A percentile compares a stretch with the other conserved stretches of the same genome.
Evolutionary conservation across 2,329 filamentous ascomycete species (phyloP).

Genomic region (Myrmaecium sp.): DNA sequence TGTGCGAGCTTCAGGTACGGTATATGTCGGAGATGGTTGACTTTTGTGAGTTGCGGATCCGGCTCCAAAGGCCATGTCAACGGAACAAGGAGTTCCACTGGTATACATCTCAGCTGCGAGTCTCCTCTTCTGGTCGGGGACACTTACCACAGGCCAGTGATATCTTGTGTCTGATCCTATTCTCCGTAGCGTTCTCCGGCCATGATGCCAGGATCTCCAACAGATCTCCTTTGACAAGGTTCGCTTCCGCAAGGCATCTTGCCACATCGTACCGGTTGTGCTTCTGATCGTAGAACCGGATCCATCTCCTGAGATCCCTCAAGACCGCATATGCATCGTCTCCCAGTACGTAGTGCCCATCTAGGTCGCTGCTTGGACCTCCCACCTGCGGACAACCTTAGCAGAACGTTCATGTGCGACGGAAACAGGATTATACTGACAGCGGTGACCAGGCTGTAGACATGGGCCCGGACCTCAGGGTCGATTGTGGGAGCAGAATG

Average conservation of each 20-base stretch:
- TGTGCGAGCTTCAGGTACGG: conserved; percentile 81
- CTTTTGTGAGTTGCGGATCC: conserved; percentile 63
- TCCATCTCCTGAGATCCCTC: conserved; percentile 87
- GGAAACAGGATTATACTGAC: conserved; percentile 34
- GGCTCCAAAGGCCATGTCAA: conserved; percentile 87
- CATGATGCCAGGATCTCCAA: conserved; percentile 75
- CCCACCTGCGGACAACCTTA: conserved; percentile 46
- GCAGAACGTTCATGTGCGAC: too few relatives aligned
- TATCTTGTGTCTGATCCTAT: conserved; percentile 60
- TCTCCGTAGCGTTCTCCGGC: conserved; percentile 57
- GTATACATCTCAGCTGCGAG: background rate
- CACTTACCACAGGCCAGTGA: conserved; percentile 56
- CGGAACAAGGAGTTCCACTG: conserved; percentile 74
- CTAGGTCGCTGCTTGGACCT: conserved; percentile 61
- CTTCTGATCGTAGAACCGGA: conserved; percentile 87
- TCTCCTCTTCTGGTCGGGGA: too few relatives aligned
- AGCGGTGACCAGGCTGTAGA: conserved; percentile 85
- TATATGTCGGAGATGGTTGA: conserved; percentile 83
- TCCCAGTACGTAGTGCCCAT: conserved; percentile 72
- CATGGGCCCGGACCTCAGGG: conserved; percentile 80
- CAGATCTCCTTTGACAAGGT: conserved; percentile 78
- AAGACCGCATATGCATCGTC: conserved; percentile 86
- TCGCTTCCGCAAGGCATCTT: conserved; percentile 78
- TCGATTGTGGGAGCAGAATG: conserved; percentile 44
- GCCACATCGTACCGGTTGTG: conserved; percentile 89